phyloP scores from a whole-genome alignment of 768 basidiomycete genomes.

The Collybia nuda region DNA sequence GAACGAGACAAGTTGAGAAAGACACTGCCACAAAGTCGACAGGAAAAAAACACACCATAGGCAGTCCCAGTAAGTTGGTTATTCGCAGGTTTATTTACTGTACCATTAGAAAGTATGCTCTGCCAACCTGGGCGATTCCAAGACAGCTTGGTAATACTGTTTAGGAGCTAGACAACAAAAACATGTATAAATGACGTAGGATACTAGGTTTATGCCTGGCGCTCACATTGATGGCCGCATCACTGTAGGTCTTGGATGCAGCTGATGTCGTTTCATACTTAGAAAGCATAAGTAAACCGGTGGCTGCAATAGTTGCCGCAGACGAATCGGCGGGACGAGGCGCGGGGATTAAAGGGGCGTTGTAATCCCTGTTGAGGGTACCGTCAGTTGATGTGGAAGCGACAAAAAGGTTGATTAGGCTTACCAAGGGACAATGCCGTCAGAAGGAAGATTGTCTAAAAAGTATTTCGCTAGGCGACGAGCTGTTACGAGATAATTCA shows the following conservation, averaged over 20 bases:
- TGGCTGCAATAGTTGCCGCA: slow-evolving; percentile 63
- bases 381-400: slow-evolving; percentile 1
- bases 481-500: slow-evolving; percentile 58
- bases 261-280: slow-evolving; percentile 32
- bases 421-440: slow-evolving; percentile 70
- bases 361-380: slow-evolving; percentile 58
- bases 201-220: too few relatives aligned
- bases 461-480: slow-evolving; percentile 60
- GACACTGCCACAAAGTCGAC: background rate
- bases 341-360: slow-evolving; percentile 55
- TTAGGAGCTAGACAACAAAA: slow-evolving; percentile 8
- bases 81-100: slow-evolving; percentile 16
- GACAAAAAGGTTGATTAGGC: slow-evolving; percentile 9
- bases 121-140: slow-evolving; percentile 15
- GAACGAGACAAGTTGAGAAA: background rate
- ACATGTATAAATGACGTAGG: background rate
- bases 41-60: slow-evolving; percentile 27
- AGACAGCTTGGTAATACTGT: slow-evolving; percentile 12
- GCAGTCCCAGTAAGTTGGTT: slow-evolving; percentile 13
- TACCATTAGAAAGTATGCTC: slow-evolving; percentile 17
- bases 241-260: slow-evolving; percentile 38
- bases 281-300: slow-evolving; percentile 59
- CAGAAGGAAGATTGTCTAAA: slow-evolving; percentile 53
- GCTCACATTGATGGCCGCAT: slow-evolving; percentile 49
- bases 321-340: slow-evolving; percentile 68